These are phyloP conservation scores for Puccinia triticina DNA, from an alignment of 1,284 basidiomycete genomes.

Conservation along the genomic window DNA sequence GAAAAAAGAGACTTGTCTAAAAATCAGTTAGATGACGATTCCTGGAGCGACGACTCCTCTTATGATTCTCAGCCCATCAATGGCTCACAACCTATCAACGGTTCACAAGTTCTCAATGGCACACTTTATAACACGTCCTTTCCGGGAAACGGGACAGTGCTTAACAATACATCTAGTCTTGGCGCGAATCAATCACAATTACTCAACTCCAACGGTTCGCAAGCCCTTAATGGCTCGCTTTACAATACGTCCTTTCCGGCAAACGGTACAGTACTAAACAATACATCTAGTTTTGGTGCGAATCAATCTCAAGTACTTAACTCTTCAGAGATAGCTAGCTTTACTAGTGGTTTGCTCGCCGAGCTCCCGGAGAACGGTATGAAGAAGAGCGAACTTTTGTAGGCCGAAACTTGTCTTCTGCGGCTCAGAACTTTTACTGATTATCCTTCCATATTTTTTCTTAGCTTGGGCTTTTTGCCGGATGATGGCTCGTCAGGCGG, in stretches of 20 bases:
- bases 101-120: too few relatives aligned
- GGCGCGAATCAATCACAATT: too few relatives aligned
- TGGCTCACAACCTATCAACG: too few relatives aligned
- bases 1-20: not conserved
- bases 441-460: not conserved
- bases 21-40: not conserved
- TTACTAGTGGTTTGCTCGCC: not conserved
- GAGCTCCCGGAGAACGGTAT: conserved; percentile 13
- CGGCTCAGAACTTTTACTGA: not conserved
- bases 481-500: conserved; percentile 54
- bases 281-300: not conserved
- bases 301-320: not conserved
- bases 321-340: not conserved
- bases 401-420: not conserved
- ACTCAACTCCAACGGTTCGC: not conserved
- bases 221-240: not conserved
- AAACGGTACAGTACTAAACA: not conserved
- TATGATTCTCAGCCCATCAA: too few relatives aligned
- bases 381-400: conserved; percentile 20
- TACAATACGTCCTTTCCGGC: not conserved
- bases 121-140: too few relatives aligned
- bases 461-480: conserved; percentile 38
- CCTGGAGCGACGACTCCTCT: not conserved
- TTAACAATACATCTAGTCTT: not conserved
- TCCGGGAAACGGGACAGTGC: too few relatives aligned